phyloP scores from a whole-genome alignment of 1,284 basidiomycete genomes.

The Rugosomyces carneus region DNA sequence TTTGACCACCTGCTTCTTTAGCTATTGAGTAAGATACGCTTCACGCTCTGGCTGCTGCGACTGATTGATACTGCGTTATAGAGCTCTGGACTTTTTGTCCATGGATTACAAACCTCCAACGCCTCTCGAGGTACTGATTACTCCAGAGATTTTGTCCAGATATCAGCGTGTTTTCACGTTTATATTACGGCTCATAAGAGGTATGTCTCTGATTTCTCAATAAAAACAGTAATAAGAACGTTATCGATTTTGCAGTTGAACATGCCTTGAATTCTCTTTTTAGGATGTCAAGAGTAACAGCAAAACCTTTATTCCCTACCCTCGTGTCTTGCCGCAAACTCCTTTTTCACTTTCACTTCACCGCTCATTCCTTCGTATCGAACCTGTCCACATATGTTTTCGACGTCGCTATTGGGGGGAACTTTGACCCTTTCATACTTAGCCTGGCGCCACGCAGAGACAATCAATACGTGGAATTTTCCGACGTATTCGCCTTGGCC shows the following conservation, averaged over 20 bases:
- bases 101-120: conserved; percentile 80
- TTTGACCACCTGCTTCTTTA: conserved; percentile 22
- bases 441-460: conserved; percentile 25
- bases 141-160: conserved; percentile 66
- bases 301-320: conserved; percentile 53
- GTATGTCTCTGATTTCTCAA: conserved; percentile 27
- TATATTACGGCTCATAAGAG: conserved; percentile 70
- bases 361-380: conserved; percentile 63
- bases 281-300: conserved; percentile 45
- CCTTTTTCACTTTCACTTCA: conserved; percentile 66
- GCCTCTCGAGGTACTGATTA: conserved; percentile 66
- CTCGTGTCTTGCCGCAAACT: conserved; percentile 44
- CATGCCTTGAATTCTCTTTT: conserved; percentile 63
- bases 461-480: conserved; percentile 32
- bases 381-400: conserved; percentile 65
- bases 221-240: not conserved
- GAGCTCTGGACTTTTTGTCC: conserved; percentile 83
- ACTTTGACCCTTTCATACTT: conserved; percentile 64
- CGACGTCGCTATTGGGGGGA: conserved; percentile 70
- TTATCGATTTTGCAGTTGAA: conserved; percentile 45
- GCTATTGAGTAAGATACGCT: conserved; percentile 49
- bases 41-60: conserved; percentile 3
- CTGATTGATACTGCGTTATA: conserved; percentile 23
- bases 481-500: conserved; percentile 74
- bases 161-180: conserved; percentile 80